A percentile compares a stretch with the other conserved stretches of the same genome.
These are phyloP conservation scores for Tremellales sp. DNA, from an alignment of 1,284 basidiomycete genomes.

Conservation along the genomic window DNA sequence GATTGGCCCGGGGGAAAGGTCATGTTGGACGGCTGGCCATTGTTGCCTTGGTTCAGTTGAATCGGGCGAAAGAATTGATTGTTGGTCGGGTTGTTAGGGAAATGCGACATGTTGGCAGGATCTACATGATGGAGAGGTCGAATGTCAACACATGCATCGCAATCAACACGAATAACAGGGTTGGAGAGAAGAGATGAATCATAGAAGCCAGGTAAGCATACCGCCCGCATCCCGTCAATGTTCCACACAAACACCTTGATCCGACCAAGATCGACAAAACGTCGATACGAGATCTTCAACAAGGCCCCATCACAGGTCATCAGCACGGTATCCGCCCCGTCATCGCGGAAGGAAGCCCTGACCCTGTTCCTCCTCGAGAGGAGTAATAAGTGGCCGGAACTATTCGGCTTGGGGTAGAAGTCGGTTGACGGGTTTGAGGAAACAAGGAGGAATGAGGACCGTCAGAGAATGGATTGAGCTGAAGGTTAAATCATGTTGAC, in stretches of 20 bases:
- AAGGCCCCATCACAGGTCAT: conserved; percentile 25
- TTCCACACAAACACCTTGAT: conserved; percentile 25
- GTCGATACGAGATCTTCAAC: conserved; percentile 14
- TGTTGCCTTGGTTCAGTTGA: neutral
- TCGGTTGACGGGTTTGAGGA: conserved; percentile 21
- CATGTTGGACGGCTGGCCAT: neutral
- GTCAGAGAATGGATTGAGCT: conserved; percentile 51
- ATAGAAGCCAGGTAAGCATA: conserved; percentile 48
- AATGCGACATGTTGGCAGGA: conserved; percentile 30
- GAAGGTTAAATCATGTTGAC: conserved; percentile 47
- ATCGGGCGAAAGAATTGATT: too few species aligned
- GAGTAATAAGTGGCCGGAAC: conserved; percentile 7
- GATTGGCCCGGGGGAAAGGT: neutral
- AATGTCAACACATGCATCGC: conserved; percentile 22
- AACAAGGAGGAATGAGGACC: conserved; percentile 15
- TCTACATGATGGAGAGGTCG: conserved; percentile 3
- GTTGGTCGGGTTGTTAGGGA: conserved; percentile 13
- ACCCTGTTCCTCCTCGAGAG: conserved; percentile 9
- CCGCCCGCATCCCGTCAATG: conserved; percentile 19
- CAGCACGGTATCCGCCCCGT: conserved; percentile 13
- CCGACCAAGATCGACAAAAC: conserved; percentile 27
- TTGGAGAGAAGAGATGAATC: conserved; percentile 18
- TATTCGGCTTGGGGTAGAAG: conserved; percentile 20
- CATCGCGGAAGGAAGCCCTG: conserved; percentile 19
- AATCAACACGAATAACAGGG: conserved; percentile 1